Base-by-base conservation (phyloP, 306 rosid genomes). In the Rubus parviflorus region DNA sequence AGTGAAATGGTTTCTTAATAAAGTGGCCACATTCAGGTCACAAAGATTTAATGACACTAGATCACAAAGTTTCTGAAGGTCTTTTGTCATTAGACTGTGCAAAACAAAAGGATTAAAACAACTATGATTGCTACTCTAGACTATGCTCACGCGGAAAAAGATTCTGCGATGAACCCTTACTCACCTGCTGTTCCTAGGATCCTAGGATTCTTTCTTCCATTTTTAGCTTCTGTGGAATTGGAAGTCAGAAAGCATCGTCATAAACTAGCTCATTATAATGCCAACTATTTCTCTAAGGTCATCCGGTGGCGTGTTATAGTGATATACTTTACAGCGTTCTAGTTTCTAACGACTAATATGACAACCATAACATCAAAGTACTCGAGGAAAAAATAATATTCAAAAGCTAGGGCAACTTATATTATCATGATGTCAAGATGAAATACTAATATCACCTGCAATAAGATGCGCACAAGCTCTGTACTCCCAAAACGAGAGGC, bases 401-500 rank as follows among this genome's bases (percentile, higher is more conserved):
- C 51, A 16, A 19, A 56, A 74, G 60, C 75, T 19, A 30, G 30
- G 23, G 46, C 67, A 17, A 67, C 71, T 20, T 4, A 23, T 38
- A 60, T 30, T 35, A 17, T 57, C 51, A 81, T 60, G 60, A 42
- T 15, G 52, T 43, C 41, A 6, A 38, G 67, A 70, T 48, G 6
- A 17, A 16, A 47, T 11, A 74, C 38, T 23, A 70, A 70, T 56
- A 77, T 68, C 75, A 92, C 97, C 96, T 92, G 97, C 73, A 92
- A 84, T 53, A 92, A 81, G 81, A 92, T 90, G 78, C 93, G 96
- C 46, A 92, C 97, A 22, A 92, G 93, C 76, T 90, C 93, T 73
- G 97, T 92, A 84, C 97, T 92, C 58, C 97, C 97, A 79, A 92
- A 92, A 56, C 96, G 96, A 76, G 97, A 92, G 71, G 97, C 97